Percentiles rank a stretch among this genome's conserved stretches.
Conservation (phyloP, 164 flowering plant species). For the Sextonia rubra region DNA sequence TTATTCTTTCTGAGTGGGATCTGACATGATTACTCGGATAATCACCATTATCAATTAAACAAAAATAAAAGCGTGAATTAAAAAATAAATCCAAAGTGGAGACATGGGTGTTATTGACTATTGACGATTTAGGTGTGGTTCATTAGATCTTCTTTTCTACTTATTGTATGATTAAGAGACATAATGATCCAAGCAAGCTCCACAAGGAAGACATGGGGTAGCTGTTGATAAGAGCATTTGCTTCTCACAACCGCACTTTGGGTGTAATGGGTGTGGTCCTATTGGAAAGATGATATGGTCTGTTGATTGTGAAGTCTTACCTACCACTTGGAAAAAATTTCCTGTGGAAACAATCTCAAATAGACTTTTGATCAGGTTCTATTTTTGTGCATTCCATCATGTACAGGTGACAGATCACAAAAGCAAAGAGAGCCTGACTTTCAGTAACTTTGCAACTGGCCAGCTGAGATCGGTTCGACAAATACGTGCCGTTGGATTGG, state of each 20-base stretch:
- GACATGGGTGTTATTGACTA: neutral
- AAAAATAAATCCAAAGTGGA: neutral
- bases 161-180: neutral
- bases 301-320: neutral
- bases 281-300: neutral
- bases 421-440: no score
- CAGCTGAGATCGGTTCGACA: no score
- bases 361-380: neutral
- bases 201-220: neutral
- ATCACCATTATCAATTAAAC: neutral
- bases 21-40: neutral
- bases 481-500: no score
- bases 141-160: neutral
- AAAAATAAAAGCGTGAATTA: neutral
- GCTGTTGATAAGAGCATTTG: neutral
- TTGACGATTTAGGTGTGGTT: neutral
- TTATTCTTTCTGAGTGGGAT: neutral
- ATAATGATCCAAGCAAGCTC: neutral
- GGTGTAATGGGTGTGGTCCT: neutral
- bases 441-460: no score
- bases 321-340: neutral
- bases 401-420: no score
- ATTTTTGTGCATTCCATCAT: neutral
- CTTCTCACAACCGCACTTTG: conserved; percentile 1
- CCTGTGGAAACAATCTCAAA: neutral